These are phyloP conservation scores for Blastobotrys americana DNA, from an alignment of 805 yeast species.

Conservation along the genomic window DNA sequence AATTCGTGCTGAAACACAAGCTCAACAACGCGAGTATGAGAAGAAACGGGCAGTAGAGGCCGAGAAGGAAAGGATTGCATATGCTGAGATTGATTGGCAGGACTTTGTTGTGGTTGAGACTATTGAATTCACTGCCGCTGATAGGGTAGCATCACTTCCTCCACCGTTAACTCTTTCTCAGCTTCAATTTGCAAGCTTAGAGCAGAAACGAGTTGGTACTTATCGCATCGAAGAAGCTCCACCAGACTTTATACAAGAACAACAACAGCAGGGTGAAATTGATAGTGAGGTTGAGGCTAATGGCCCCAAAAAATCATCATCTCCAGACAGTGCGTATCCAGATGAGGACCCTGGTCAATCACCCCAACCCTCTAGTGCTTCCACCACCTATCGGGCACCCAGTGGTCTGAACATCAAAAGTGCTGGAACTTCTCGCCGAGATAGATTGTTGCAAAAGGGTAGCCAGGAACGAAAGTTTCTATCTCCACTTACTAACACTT, in stretches of 20 bases:
- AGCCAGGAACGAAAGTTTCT: conserved; percentile 43
- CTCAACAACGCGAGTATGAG: conserved; percentile 31
- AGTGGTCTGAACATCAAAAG: conserved; percentile 50
- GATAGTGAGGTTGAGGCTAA: background rate
- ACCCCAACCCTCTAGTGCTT: background rate
- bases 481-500: conserved; percentile 74
- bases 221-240: conserved; percentile 38
- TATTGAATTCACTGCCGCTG: conserved; percentile 51
- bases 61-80: conserved; percentile 43
- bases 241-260: conserved; percentile 31
- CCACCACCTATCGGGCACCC: background rate
- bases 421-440: conserved; percentile 62
- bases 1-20: conserved; percentile 49
- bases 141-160: conserved; percentile 42
- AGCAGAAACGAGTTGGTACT: conserved; percentile 38
- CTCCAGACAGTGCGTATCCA: conserved; percentile 4
- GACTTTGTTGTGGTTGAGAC: conserved; percentile 68
- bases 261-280: conserved; percentile 5
- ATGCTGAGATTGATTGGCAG: conserved; percentile 81
- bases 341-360: too few species aligned
- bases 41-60: conserved; percentile 33
- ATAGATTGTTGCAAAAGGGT: conserved; percentile 23
- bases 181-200: conserved; percentile 54
- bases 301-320: conserved; percentile 11
- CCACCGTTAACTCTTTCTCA: conserved; percentile 49